phyloP scores from a whole-genome alignment of 164 flowering plant species.

The Dillenia turbinata region DNA sequence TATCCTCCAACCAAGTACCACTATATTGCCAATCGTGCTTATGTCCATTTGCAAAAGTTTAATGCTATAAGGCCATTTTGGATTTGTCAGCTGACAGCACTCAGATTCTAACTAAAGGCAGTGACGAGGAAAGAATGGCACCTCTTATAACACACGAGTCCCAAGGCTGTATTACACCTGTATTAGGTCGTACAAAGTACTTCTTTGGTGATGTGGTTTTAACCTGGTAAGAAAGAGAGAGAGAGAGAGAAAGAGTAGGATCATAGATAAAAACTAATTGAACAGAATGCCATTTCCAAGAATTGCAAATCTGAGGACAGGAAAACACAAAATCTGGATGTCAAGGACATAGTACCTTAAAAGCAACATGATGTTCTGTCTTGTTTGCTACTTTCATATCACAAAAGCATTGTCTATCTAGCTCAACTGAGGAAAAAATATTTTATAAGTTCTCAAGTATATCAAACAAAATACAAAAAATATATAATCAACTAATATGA shows the following conservation, averaged over 20 bases:
- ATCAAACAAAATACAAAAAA: not conserved
- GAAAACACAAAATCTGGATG: no score
- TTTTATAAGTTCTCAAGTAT: constrained; percentile 1
- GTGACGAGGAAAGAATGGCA: constrained; percentile 19
- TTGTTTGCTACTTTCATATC: constrained; percentile 85
- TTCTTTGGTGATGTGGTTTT: constrained; percentile 93
- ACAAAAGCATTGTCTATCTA: constrained; percentile 76
- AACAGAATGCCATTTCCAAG: not conserved
- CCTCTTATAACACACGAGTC: constrained; percentile 83
- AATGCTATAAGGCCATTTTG: no score
- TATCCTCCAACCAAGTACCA: not conserved
- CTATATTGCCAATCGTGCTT: not conserved
- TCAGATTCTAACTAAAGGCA: not conserved
- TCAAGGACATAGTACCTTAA: constrained; percentile 54
- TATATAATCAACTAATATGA: not conserved
- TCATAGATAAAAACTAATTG: not conserved
- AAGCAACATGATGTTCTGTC: constrained; percentile 80
- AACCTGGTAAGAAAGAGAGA: constrained; percentile 40
- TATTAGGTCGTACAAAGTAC: constrained; percentile 91
- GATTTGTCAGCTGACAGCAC: no score
- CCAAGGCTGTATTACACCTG: constrained; percentile 85
- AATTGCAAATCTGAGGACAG: no score
- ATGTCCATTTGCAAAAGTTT: not conserved
- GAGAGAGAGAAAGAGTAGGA: not conserved
- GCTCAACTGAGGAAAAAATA: constrained; percentile 64